Percentiles rank a stretch among this genome's conserved stretches.
phyloP scores from a whole-genome alignment of 2,329 filamentous ascomycete species.

The Beauveria varroae region DNA sequence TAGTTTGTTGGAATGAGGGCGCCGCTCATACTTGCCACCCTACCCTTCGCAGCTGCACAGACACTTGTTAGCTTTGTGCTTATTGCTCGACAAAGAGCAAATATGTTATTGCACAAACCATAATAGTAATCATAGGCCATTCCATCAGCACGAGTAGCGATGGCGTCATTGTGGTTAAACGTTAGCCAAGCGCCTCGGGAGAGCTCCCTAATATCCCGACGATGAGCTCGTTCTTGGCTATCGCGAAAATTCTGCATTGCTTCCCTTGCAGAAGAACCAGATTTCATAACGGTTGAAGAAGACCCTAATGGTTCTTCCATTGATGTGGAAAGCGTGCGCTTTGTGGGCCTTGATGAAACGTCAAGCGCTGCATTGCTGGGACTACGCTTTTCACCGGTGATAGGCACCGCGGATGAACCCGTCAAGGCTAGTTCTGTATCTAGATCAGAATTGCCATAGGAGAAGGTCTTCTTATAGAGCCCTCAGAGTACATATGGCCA shows the following conservation, averaged over 20 bases:
- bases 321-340: neutral
- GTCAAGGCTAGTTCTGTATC: neutral
- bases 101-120: neutral
- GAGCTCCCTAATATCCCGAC: neutral
- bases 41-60: neutral
- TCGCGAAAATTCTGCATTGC: too few relatives aligned
- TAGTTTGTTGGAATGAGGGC: conserved; percentile 24
- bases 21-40: conserved; percentile 15
- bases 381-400: neutral
- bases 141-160: neutral
- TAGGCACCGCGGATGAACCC: neutral
- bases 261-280: too few relatives aligned
- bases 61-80: neutral
- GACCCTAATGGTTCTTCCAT: too few relatives aligned
- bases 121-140: neutral
- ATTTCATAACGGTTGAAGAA: neutral
- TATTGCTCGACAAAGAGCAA: neutral
- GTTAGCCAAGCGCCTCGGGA: neutral
- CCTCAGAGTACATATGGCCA: too few relatives aligned
- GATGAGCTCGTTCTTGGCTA: neutral
- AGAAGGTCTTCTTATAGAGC: too few relatives aligned
- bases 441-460: neutral
- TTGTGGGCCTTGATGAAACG: neutral
- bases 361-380: neutral
- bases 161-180: neutral